Evolutionary conservation across 768 basidiomycete species (phyloP), one percentile per base, ranked within the genome.

Genomic region (Xanthoconium stramineum): DNA sequence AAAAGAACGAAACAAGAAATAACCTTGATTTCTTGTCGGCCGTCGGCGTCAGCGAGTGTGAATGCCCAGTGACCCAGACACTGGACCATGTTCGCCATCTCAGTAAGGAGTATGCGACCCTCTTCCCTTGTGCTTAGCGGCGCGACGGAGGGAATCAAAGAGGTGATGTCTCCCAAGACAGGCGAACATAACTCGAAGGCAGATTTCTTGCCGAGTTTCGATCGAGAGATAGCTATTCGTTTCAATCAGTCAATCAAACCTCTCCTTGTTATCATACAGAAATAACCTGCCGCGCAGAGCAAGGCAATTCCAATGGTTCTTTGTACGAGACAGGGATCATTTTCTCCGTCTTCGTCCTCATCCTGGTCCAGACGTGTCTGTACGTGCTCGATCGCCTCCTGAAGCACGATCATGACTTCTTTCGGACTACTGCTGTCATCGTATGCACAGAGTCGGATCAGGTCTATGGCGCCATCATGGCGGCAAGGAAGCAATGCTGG

Each of bases 341-440:
- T 49, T 3, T 69, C 66, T 5, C 62, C 54, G 2, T 36, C 44
- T 12, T 48, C 65, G 11, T 63, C 65, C 5, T 60, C 64, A 13
- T 61, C 61, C 24, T 52, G 50, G 51, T 63, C 50, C 38, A 55
- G 28, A 51, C 15, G 40, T 5, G 46, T 51, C 28, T 64, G 59
- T 20, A 80, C 45, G 29, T 52, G 54, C 57, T 78, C 80, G 32
- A 74, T 52, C 7, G 59, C 61, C 59, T 78, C 79, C 48, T 79
- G 76, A 17, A 72, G 45, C 3, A 75, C 75, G 47, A 80, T 73
- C 39, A 78, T 48, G 24, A 74, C 57, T 60, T 80, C 79, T 55
- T 79, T 80, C 0, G 74, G 70, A 50, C 69, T 80, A 14, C 60
- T 61, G 3, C 65, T 49, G 24, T 24, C 24, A 24, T 24, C 24